These are phyloP conservation scores for Daldinia decipiens DNA, from an alignment of 495 filamentous ascomycete genomes.

Conservation along the genomic window DNA sequence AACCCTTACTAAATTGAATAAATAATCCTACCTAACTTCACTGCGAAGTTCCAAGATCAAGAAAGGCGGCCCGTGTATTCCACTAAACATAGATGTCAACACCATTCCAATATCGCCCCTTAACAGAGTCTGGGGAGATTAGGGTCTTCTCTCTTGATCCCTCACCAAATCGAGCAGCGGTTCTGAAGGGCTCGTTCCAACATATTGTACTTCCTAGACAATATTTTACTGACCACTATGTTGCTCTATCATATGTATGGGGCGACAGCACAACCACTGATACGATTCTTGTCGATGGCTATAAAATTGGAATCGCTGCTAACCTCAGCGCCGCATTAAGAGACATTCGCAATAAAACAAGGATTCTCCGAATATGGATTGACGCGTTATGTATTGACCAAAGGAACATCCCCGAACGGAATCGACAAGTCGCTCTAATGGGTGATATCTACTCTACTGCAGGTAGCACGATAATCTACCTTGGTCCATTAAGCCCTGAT, in stretches of 20 bases:
- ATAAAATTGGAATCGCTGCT: slow-evolving; percentile 17
- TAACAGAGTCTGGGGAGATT: slow-evolving; percentile 7
- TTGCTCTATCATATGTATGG: slow-evolving; percentile 50
- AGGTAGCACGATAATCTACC: slow-evolving; percentile 2
- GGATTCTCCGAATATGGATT: slow-evolving; percentile 12
- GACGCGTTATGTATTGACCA: slow-evolving; percentile 47
- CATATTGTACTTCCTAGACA: slow-evolving; percentile 35
- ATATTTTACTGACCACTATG: slow-evolving; percentile 43
- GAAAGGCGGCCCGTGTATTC: no score
- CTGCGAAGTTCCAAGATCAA: background rate
- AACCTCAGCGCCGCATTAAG: slow-evolving; percentile 30
- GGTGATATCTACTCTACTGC: slow-evolving; percentile 26
- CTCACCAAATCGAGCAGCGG: background rate
- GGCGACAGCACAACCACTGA: slow-evolving; percentile 16
- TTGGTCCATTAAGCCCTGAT: background rate
- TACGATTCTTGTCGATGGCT: slow-evolving; percentile 14
- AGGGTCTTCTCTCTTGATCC: slow-evolving; percentile 34
- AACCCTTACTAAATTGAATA: no score
- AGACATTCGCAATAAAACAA: slow-evolving; percentile 22
- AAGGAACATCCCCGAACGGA: slow-evolving; percentile 26
- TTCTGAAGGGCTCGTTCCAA: slow-evolving; percentile 34
- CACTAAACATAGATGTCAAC: background rate
- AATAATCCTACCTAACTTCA: no score
- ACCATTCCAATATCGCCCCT: slow-evolving; percentile 2
- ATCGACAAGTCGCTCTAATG: slow-evolving; percentile 41